Evolutionary conservation across 345 rosid genomes (phyloP).

Genomic region (Passiflora organensis): DNA sequence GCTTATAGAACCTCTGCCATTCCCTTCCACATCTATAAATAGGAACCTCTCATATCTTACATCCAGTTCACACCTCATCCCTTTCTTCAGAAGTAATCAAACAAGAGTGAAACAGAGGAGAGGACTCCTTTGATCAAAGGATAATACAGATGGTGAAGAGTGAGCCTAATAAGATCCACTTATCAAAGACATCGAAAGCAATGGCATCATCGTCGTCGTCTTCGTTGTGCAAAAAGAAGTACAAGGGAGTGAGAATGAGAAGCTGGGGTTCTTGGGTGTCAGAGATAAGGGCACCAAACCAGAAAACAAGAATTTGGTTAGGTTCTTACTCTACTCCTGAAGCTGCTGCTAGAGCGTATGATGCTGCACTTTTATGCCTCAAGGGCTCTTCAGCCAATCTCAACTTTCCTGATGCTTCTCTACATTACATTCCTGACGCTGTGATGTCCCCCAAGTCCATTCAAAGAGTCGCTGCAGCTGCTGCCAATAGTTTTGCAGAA

Average conservation of each 20-base stretch:
- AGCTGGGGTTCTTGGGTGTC: conserved; percentile 99
- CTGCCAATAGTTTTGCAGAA: conserved; percentile 38
- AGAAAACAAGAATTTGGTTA: conserved; percentile 93
- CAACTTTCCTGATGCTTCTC: conserved; percentile 61
- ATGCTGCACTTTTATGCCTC: conserved; percentile 91
- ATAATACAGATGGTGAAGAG: conserved; percentile 50
- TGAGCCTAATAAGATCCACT: conserved; percentile 39
- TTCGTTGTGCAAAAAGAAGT: conserved; percentile 48
- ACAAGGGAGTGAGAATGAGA: conserved; percentile 96
- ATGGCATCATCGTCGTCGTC: conserved; percentile 19
- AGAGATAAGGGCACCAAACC: conserved; percentile 94
- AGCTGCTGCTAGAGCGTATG: conserved; percentile 97
- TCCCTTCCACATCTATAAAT: conserved; percentile 24
- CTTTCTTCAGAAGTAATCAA: conserved; percentile 2
- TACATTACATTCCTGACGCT: conserved; percentile 33
- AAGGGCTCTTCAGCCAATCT: conserved; percentile 72
- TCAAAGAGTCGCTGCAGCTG: conserved; percentile 80
- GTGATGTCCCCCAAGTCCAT: conserved; percentile 80
- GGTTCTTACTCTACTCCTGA: conserved; percentile 94
- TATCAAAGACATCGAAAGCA: conserved; percentile 14
- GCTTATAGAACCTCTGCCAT: neutral
- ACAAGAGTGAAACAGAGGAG: neutral
- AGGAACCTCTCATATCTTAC: conserved; percentile 12
- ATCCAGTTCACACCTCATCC: conserved; percentile 9
- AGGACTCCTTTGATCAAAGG: neutral